Conservation (phyloP, 352 stramenopile species). For the Aphanomyces stellatus region DNA sequence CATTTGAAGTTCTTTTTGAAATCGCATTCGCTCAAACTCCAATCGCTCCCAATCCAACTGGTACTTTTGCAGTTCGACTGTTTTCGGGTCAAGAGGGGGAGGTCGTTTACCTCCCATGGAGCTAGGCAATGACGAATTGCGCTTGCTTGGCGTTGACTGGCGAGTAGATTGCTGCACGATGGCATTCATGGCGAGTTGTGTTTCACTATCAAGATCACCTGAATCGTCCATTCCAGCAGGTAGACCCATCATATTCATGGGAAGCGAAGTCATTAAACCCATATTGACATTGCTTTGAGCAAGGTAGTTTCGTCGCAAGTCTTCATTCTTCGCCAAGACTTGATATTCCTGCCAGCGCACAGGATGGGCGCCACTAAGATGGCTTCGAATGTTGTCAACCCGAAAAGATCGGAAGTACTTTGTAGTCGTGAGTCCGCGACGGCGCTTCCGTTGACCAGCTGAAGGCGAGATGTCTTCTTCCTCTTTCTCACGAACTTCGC, state of each 20-base stretch:
- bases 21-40: constrained; percentile 17
- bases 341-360: constrained; percentile 72
- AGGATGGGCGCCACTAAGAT: constrained; percentile 65
- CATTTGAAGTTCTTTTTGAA: constrained; percentile 13
- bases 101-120: not conserved
- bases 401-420: constrained; percentile 83
- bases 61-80: constrained; percentile 14
- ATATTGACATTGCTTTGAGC: constrained; percentile 3
- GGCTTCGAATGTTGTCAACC: constrained; percentile 81
- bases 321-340: constrained; percentile 49
- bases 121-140: not conserved
- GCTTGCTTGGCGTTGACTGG: not conserved
- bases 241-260: constrained; percentile 14
- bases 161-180: constrained; percentile 1
- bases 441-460: constrained; percentile 63
- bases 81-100: constrained; percentile 10
- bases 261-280: constrained; percentile 8
- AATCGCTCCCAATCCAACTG: constrained; percentile 15
- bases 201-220: constrained; percentile 2
- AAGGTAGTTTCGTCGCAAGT: constrained; percentile 13
- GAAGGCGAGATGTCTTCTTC: constrained; percentile 39
- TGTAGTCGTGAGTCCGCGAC: constrained; percentile 69
- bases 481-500: constrained; percentile 40
- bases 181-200: constrained; percentile 5
- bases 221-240: constrained; percentile 2